Base-by-base conservation (phyloP, 108 stramenopile genomes). In the Fragilaria radians region DNA sequence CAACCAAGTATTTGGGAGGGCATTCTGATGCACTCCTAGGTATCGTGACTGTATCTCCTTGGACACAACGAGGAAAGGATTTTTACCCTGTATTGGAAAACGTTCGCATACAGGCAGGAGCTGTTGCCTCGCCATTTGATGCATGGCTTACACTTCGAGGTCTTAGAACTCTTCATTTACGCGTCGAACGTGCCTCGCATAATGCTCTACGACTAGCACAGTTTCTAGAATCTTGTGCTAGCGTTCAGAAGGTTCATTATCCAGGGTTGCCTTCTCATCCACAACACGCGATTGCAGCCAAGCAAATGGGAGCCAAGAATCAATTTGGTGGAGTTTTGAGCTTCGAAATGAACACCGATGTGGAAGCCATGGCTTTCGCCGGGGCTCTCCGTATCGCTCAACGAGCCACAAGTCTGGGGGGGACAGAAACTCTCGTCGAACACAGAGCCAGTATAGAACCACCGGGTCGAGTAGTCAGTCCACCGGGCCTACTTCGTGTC, bases 341-440 rank as follows among this genome's bases (percentile, higher is more conserved):
- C 63, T 76, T 98, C 46, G 93, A 95, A 68, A 59, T 96, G 25
- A 63, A 68, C 21, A 62, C 56, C 33, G 86, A 85, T 59, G 60
- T 60, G 5, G 61, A 49, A 50, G 95, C 95, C 5, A 86, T 77
- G 63, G 83, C 84, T 11, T 85, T 96, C 46, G 83, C 91, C 1
- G 90, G 70, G 4, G 79, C 88, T 2, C 64, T 94, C 29, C 61
- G 68, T 52, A 64, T 85, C 2, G 77, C 94, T 22, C 63, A 61
- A 14, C 76, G 94, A 30, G 97, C 95, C 23, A 96, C 95, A 21
- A 91, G 89, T 66, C 68, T 98, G 25, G 97, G 97, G n/a, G 97
- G 95, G 28, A 95, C 96, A 5, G 97, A 98, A 74, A 90, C 94
- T 1, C 66, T 98, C 25, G 84, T 95, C 31, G 95, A 96, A 67